These are phyloP conservation scores for Xylaria sp. DNA, from an alignment of 2,329 filamentous ascomycete genomes.

Conservation along the genomic window DNA sequence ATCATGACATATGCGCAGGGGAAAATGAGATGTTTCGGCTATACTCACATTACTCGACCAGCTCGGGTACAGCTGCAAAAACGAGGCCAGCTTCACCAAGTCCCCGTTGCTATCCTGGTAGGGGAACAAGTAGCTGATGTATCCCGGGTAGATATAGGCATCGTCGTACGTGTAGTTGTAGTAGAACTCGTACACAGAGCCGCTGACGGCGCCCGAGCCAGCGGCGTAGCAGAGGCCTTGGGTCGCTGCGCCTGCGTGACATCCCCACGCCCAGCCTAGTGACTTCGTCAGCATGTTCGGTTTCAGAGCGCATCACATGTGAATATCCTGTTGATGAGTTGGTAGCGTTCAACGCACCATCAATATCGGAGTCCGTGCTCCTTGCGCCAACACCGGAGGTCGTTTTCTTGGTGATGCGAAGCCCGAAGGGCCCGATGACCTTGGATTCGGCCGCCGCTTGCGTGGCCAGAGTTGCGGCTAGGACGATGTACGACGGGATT, in stretches of 20 bases:
- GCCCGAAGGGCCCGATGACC: constrained; percentile 34
- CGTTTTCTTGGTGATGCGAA: constrained; percentile 33
- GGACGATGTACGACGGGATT: constrained; percentile 2
- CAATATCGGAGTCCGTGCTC: constrained; percentile 8
- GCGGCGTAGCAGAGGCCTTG: constrained; percentile 31
- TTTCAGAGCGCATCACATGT: not conserved
- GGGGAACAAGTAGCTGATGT: constrained; percentile 26
- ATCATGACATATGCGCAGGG: not conserved
- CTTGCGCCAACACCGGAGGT: constrained; percentile 18
- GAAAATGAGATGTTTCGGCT: not conserved
- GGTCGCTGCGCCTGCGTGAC: constrained; percentile 30
- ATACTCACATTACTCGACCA: constrained; percentile 36
- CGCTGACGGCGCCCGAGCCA: constrained; percentile 15
- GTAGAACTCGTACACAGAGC: constrained; percentile 34
- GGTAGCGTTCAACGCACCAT: constrained; percentile 28
- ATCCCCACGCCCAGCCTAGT: constrained; percentile 32
- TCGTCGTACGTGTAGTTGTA: constrained; percentile 35
- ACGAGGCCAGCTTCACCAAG: constrained; percentile 23
- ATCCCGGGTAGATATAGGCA: constrained; percentile 16
- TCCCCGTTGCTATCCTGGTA: constrained; percentile 16
- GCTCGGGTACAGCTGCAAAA: constrained; percentile 26
- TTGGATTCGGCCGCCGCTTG: constrained; percentile 17
- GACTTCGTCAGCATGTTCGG: not conserved
- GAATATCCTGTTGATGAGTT: not conserved
- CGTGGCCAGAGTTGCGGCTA: constrained; percentile 2